These are phyloP conservation scores for Cochlearia excelsa DNA, from an alignment of 345 rosid species.

Conservation along the genomic window DNA sequence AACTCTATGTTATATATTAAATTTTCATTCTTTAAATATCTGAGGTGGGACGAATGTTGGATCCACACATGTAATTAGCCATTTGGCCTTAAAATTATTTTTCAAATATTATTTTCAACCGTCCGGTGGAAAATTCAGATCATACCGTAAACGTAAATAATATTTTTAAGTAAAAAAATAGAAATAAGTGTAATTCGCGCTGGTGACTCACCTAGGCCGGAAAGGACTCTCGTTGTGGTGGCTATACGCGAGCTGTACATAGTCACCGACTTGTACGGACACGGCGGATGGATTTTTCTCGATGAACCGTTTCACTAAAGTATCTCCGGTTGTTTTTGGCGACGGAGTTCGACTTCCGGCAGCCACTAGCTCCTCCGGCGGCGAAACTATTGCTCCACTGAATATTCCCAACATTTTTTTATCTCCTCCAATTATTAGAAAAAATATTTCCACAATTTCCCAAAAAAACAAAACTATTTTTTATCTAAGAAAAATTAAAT, in stretches of 20 bases:
- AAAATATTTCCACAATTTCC: not conserved
- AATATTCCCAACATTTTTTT: constrained; percentile 79
- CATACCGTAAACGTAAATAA: not conserved
- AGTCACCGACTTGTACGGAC: constrained; percentile 64
- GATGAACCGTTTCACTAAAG: constrained; percentile 62
- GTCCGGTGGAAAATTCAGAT: constrained; percentile 2
- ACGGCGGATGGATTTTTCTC: constrained; percentile 59
- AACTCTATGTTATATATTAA: too few relatives aligned
- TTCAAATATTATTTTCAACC: not conserved
- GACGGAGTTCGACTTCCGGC: constrained; percentile 96
- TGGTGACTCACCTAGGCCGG: constrained; percentile 62
- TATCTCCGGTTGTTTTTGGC: constrained; percentile 62
- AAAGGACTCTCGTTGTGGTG: constrained; percentile 69
- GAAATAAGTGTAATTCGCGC: not conserved
- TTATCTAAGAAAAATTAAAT: too few relatives aligned
- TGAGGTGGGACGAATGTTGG: too few relatives aligned
- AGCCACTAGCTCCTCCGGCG: constrained; percentile 95
- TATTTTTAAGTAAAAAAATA: not conserved
- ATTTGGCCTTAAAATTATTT: too few relatives aligned
- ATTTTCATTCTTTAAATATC: too few relatives aligned
- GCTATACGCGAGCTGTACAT: constrained; percentile 68
- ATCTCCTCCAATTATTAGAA: not conserved
- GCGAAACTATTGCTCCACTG: constrained; percentile 69
- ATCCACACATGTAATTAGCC: too few relatives aligned
- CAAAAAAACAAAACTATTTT: not conserved